These are phyloP conservation scores for Penicillium psychrosexuale DNA, from an alignment of 2,329 filamentous ascomycete genomes.

Conservation along the genomic window DNA sequence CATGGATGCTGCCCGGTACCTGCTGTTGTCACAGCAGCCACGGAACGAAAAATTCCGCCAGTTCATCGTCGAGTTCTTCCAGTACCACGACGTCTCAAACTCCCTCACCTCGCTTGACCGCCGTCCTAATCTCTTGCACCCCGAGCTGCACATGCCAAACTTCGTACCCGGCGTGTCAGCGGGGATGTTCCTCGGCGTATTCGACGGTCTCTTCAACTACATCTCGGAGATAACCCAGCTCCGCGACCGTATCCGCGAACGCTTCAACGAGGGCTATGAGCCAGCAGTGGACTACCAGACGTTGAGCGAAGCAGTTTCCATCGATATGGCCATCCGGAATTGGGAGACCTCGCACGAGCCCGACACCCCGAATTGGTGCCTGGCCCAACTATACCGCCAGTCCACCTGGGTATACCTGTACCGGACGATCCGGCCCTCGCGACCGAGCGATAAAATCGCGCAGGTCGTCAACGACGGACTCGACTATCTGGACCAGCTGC, in stretches of 20 bases:
- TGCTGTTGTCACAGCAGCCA: slow-evolving; percentile 61
- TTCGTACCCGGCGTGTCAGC: slow-evolving; percentile 56
- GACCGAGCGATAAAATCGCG: slow-evolving; percentile 54
- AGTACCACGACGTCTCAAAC: slow-evolving; percentile 69
- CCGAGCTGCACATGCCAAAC: slow-evolving; percentile 52
- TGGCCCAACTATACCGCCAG: slow-evolving; percentile 60
- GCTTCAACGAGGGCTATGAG: slow-evolving; percentile 61
- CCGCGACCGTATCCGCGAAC: slow-evolving; percentile 67
- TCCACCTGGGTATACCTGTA: slow-evolving; percentile 63
- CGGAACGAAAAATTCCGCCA: slow-evolving; percentile 69
- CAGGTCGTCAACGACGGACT: slow-evolving; percentile 59
- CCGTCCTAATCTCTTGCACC: slow-evolving; percentile 52
- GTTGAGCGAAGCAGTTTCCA: slow-evolving; percentile 68
- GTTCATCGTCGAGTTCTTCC: slow-evolving; percentile 72
- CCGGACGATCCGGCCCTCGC: slow-evolving; percentile 58
- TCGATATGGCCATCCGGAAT: slow-evolving; percentile 68
- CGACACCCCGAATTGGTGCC: slow-evolving; percentile 53
- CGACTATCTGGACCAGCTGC: slow-evolving; percentile 54
- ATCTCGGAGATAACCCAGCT: slow-evolving; percentile 76
- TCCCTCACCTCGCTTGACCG: slow-evolving; percentile 56
- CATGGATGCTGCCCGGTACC: slow-evolving; percentile 68
- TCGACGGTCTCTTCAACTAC: slow-evolving; percentile 75
- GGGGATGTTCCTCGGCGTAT: slow-evolving; percentile 69
- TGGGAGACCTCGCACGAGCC: slow-evolving; percentile 65
- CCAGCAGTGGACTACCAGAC: slow-evolving; percentile 71